These are phyloP conservation scores for Gardenia jasminoides DNA, from an alignment of 257 asterid genomes.

Conservation along the genomic window DNA sequence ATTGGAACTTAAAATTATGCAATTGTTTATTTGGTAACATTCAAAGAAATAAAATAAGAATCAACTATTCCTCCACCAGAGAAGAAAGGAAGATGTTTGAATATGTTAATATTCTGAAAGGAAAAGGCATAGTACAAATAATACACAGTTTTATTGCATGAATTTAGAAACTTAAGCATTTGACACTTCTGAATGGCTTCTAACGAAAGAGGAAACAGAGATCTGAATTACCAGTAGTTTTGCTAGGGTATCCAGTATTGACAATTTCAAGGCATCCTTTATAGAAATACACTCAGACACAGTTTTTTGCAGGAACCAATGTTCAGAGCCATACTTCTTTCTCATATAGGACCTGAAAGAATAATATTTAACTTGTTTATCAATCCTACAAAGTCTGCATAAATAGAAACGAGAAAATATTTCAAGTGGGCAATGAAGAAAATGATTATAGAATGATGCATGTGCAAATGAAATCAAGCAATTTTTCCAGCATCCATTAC, in stretches of 20 bases:
- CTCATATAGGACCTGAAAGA: slow-evolving; percentile 59
- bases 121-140: neutral
- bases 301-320: slow-evolving; percentile 51
- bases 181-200: neutral
- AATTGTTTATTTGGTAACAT: neutral
- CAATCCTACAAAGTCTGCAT: neutral
- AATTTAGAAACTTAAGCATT: slow-evolving; percentile 2
- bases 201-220: slow-evolving; percentile 11
- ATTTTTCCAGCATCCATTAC: neutral
- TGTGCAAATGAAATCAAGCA: neutral
- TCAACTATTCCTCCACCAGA: slow-evolving; percentile 1
- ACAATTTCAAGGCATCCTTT: slow-evolving; percentile 69
- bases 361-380: slow-evolving; percentile 3
- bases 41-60: neutral
- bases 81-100: neutral
- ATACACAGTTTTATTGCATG: neutral
- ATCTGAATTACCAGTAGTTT: slow-evolving; percentile 54
- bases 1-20: slow-evolving; percentile 1
- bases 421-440: neutral
- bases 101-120: neutral
- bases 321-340: slow-evolving; percentile 54
- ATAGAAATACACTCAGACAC: slow-evolving; percentile 35
- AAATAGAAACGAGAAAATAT: neutral
- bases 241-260: slow-evolving; percentile 53
- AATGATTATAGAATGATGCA: neutral